Evolutionary conservation across 2,329 filamentous ascomycete genomes (phyloP), one percentile per base, ranked within the genome.

Genomic region (Penicillium olsonii): DNA sequence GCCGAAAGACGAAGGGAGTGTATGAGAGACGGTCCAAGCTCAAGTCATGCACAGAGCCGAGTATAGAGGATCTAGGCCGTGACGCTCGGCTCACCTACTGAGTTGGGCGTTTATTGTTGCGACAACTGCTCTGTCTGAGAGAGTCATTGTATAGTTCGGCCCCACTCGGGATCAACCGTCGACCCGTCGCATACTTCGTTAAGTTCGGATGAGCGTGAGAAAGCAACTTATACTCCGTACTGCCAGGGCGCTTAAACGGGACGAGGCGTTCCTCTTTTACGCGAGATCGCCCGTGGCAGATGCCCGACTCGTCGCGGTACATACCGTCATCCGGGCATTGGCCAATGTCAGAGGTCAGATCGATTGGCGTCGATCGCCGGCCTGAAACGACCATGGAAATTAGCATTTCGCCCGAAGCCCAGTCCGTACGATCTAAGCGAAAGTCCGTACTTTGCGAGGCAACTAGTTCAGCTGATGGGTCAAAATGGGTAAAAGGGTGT

Each of bases 401-500:
- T 11, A 8, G 37, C 35, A 37, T 19, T 22, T n/a, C n/a, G n/a
- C n/a, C n/a, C n/a, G n/a, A n/a, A n/a, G n/a, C n/a, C n/a, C n/a
- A n/a, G n/a, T n/a, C n/a, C n/a, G n/a, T n/a, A n/a, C n/a, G n/a
- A n/a, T n/a, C 17, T 22, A 31, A 29, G 12, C 14, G 17, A 37
- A 40, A 33, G n/a, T 14, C 42, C 22, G 22, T 14, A 15, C 8
- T 20, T 50, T 39, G 42, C 37, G 45, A 53, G 50, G 50, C 56
- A 54, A 58, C 58, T 55, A 55, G 48, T 55, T 58, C 58, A 61
- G 56, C 57, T 58, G 58, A 59, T 53, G 44, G 15, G 41, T 34
- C 35, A 42, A 48, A 53, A 53, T 44, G 48, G 44, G 18, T 45
- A 52, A 53, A 57, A 33, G 42, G 29, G n/a, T 19, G 33, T 35